These are phyloP conservation scores for Salix exigua DNA, from an alignment of 345 rosid species.

Conservation along the genomic window DNA sequence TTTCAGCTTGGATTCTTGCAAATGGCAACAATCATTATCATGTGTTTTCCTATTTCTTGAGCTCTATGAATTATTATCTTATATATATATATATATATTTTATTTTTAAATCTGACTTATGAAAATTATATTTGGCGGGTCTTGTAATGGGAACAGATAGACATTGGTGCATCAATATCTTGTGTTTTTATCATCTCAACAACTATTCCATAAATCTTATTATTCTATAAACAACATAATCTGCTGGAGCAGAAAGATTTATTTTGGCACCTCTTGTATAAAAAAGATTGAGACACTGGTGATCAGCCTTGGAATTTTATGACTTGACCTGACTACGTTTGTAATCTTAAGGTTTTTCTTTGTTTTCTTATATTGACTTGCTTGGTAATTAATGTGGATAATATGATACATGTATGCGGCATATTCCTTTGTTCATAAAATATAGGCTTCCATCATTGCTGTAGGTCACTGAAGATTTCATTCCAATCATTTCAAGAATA, in stretches of 20 bases:
- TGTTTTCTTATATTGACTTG: background rate
- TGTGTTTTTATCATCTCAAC: background rate
- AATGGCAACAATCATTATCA: background rate
- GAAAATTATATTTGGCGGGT: no score
- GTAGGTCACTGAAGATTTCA: conserved; percentile 77
- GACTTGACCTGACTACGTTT: background rate
- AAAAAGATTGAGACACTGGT: background rate
- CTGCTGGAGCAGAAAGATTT: background rate
- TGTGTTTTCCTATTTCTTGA: background rate
- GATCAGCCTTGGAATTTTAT: background rate
- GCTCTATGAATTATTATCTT: background rate
- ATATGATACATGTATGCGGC: background rate
- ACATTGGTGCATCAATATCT: no score
- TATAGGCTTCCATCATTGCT: conserved; percentile 13
- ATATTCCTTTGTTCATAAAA: conserved; percentile 1
- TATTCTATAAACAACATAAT: background rate
- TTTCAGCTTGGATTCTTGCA: background rate
- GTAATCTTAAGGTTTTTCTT: background rate
- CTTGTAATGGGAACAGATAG: no score
- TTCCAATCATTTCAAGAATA: conserved; percentile 75
- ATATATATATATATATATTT: no score
- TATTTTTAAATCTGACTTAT: no score
- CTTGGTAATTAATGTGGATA: background rate
- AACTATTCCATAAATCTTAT: background rate
- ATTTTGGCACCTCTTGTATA: background rate